Conservation (phyloP, 371 early-diverging fungal genomes). For the Syncephalastrum sp. region DNA sequence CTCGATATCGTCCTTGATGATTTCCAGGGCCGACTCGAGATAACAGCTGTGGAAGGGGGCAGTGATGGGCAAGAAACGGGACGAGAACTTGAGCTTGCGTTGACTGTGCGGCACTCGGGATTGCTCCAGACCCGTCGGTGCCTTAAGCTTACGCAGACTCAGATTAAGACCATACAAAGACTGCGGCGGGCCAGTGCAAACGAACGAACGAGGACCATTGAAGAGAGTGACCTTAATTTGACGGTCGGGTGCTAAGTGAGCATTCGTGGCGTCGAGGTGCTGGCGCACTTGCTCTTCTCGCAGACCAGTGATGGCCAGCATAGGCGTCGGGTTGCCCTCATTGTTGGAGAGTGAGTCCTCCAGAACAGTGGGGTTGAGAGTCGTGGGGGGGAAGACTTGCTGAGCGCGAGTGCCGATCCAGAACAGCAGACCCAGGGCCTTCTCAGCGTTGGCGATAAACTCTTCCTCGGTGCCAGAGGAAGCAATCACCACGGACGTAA, state of each 20-base stretch:
- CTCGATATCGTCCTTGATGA: constrained; percentile 63
- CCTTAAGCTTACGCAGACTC: constrained; percentile 86
- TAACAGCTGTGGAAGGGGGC: constrained; percentile 89
- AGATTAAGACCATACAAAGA: constrained; percentile 89
- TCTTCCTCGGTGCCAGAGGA: constrained; percentile 80
- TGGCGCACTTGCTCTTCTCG: constrained; percentile 74
- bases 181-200: constrained; percentile 88
- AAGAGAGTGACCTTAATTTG: constrained; percentile 80
- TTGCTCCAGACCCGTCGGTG: constrained; percentile 79
- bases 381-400: constrained; percentile 86
- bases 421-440: constrained; percentile 87
- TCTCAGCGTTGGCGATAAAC: constrained; percentile 78
- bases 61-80: constrained; percentile 88
- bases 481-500: constrained; percentile 88
- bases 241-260: constrained; percentile 78
- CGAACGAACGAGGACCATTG: constrained; percentile 86
- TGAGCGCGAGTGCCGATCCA: constrained; percentile 91
- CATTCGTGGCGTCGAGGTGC: constrained; percentile 86
- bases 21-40: constrained; percentile 62
- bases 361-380: constrained; percentile 82
- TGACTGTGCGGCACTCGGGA: constrained; percentile 83
- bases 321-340: constrained; percentile 94
- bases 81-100: constrained; percentile 84
- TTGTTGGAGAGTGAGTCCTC: constrained; percentile 87
- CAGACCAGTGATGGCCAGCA: constrained; percentile 85